Evolutionary conservation across 169 alveolate species (phyloP).

Genomic region (Plasmodium ovale): DNA sequence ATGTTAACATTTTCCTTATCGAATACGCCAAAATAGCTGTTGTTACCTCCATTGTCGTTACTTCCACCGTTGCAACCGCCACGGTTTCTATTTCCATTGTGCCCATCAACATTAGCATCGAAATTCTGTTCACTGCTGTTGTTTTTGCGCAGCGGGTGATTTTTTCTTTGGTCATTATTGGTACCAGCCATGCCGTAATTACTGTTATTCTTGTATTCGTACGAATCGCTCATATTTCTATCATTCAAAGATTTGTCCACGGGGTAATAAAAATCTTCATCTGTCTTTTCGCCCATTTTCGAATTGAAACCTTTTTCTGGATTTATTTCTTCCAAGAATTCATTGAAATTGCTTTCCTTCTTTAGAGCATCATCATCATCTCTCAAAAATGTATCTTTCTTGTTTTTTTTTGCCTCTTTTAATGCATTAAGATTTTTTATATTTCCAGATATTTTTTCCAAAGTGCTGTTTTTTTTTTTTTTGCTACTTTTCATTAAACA

Average conservation of each 20-base stretch:
- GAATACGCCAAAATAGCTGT: not conserved
- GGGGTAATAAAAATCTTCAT: constrained; percentile 28
- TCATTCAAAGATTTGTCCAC: constrained; percentile 21
- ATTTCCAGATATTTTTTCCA: constrained; percentile 1
- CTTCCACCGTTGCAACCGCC: not conserved
- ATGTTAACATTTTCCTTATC: not conserved
- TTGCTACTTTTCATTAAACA: constrained; percentile 41
- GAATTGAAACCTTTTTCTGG: constrained; percentile 20
- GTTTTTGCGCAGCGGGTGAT: not conserved
- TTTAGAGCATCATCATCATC: constrained; percentile 28
- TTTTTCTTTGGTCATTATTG: not conserved
- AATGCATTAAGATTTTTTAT: not conserved
- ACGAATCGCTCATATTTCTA: constrained; percentile 50
- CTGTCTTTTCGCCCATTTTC: constrained; percentile 1
- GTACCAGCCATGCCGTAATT: not conserved
- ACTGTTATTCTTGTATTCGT: constrained; percentile 11
- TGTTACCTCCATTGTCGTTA: not conserved
- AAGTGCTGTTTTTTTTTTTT: not conserved
- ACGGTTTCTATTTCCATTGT: not conserved
- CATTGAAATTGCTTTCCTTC: constrained; percentile 66
- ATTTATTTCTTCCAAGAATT: constrained; percentile 56
- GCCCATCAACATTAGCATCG: not conserved
- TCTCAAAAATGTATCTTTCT: not conserved
- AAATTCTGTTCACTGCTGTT: not conserved
- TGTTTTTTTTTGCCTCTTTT: not conserved